phyloP scores from a whole-genome alignment of 1,139 yeast species.

The Williopsis jadinii region DNA sequence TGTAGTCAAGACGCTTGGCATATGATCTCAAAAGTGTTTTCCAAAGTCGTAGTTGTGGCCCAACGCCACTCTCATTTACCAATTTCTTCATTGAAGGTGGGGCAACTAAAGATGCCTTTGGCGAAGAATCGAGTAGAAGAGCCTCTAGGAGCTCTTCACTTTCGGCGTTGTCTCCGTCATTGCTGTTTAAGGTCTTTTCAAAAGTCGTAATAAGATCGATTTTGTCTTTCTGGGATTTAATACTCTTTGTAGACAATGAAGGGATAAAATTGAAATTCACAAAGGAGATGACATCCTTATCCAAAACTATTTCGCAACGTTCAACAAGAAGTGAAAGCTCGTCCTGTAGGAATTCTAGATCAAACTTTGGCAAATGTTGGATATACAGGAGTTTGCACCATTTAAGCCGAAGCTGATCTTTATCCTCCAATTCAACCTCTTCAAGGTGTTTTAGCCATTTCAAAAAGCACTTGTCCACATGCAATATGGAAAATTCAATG shows the following conservation, averaged over 20 bases:
- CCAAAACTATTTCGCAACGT: neutral
- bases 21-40: conserved; percentile 61
- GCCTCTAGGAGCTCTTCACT: conserved; percentile 49
- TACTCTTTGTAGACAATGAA: conserved; percentile 40
- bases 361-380: conserved; percentile 1
- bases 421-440: neutral
- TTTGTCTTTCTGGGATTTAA: conserved; percentile 59
- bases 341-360: conserved; percentile 1
- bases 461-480: conserved; percentile 1
- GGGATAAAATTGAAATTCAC: conserved; percentile 58
- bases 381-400: conserved; percentile 32
- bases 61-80: conserved; percentile 55
- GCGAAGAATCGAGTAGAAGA: conserved; percentile 30
- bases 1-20: conserved; percentile 32
- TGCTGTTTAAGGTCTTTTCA: conserved; percentile 43
- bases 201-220: conserved; percentile 62
- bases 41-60: conserved; percentile 72
- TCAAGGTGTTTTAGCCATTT: conserved; percentile 26
- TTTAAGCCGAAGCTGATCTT: conserved; percentile 22
- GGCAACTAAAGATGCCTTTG: conserved; percentile 22
- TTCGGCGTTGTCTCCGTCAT: conserved; percentile 28
- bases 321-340: neutral
- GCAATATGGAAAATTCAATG: neutral
- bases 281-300: conserved; percentile 12
- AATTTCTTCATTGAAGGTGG: conserved; percentile 51